Evolutionary conservation across 2,329 filamentous ascomycete genomes (phyloP), one percentile per base, ranked within the genome.

Genomic region (Fusarium scirpi): DNA sequence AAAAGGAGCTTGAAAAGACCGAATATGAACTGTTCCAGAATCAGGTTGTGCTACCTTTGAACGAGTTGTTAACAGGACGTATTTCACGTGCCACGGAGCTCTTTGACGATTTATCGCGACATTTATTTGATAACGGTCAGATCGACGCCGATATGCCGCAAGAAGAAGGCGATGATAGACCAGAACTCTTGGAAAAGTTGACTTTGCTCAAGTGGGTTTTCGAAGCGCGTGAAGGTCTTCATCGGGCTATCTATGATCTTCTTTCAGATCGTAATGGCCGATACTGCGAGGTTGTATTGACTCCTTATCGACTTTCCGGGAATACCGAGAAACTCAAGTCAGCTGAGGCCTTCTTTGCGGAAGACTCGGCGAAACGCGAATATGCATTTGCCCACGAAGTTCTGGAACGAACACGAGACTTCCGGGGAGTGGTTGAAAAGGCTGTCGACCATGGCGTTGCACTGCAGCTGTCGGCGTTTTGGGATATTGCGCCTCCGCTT

Each of bases 151-250:
- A 97, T 75, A 89, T 94, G 79, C 92, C 94, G 0, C 94, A 98
- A 78, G 94, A 97, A 79, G 95, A 98, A 81, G 95, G 96, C 20
- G 95, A 98, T 73, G 95, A 98, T 78, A 91, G 94, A 77, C 96
- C 96, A 0, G 96, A 99, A 80, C 86, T 98, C 0, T 84, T 98
- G 4, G 96, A 99, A 80, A 97, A 97, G 80, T 85, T 99, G 15
- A 98, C 95, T 0, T 87, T 98, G 49, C 85, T 98, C 16, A 99
- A 98, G 77, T 98, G 96, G 94, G 90, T 98, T 11, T 98, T 98
- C 74, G 96, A 99, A 78, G 92, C 92, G 2, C 90, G 94, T n/a
- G 96, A 99, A 80, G 86, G 88, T 48, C 85, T 98, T 11, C 91
- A 98, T 81, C 90, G 93, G 45, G 92, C 94, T 74, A 88, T 95